Percentiles rank a stretch among this genome's conserved stretches.
Conservation (phyloP, 164 flowering plant genomes). For the Kalanchoe fedtschenkoi region DNA sequence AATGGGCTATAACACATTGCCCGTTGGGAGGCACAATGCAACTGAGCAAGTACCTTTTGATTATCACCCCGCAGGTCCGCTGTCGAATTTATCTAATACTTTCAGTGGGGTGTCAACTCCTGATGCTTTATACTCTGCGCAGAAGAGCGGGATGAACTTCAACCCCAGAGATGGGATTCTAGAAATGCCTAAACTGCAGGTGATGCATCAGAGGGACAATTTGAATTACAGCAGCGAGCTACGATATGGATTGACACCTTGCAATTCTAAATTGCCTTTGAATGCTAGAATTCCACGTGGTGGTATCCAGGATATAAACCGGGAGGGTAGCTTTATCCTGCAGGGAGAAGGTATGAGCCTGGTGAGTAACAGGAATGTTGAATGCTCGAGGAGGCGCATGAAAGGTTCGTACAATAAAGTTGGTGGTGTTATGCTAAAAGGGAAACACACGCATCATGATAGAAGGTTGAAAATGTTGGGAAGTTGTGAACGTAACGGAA, state of each 20-base stretch:
- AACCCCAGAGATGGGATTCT: background rate
- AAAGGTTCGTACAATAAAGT: slow-evolving; percentile 7
- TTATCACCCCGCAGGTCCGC: background rate
- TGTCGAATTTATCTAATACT: background rate
- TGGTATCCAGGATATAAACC: slow-evolving; percentile 12
- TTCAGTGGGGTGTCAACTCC: background rate
- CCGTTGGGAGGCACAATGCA: background rate
- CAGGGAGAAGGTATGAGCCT: slow-evolving; percentile 26
- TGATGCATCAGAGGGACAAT: background rate
- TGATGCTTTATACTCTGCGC: background rate
- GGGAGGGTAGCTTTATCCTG: slow-evolving; percentile 41
- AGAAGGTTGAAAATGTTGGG: slow-evolving; percentile 6
- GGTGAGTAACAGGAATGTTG: slow-evolving; percentile 13
- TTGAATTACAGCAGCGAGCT: background rate
- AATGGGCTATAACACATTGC: background rate
- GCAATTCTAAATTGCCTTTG: slow-evolving; percentile 10
- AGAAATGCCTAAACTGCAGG: background rate
- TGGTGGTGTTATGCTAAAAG: slow-evolving; percentile 7
- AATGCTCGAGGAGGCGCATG: slow-evolving; percentile 10
- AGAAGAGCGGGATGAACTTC: background rate
- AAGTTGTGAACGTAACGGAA: slow-evolving; percentile 12
- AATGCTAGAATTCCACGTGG: slow-evolving; percentile 13
- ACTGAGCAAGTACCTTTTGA: background rate
- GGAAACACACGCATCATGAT: slow-evolving; percentile 17
- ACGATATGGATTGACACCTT: background rate